Evolutionary conservation across 169 alveolate genomes (phyloP).

Genomic region (Amoebophrya sp.): DNA sequence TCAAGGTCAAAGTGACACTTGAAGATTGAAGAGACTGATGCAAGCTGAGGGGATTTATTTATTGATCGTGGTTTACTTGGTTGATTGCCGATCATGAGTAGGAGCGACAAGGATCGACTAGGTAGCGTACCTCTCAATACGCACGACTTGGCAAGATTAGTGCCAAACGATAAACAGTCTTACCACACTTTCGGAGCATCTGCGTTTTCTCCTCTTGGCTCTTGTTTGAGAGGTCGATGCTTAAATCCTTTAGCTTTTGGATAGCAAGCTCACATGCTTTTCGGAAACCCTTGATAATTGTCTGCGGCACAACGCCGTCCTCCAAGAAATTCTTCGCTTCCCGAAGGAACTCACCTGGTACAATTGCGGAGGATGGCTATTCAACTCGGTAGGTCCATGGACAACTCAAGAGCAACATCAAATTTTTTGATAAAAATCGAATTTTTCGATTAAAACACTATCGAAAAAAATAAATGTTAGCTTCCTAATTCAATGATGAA

Average conservation of each 20-base stretch:
- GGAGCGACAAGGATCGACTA: neutral
- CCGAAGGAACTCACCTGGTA: conserved; percentile 71
- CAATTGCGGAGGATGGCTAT: neutral
- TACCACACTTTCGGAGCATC: neutral
- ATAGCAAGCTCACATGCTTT: conserved; percentile 72
- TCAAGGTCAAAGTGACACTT: neutral
- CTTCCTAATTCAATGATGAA: too few species aligned
- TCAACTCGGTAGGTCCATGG: too few species aligned
- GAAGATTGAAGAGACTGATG: neutral
- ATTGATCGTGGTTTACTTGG: neutral
- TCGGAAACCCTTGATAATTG: conserved; percentile 86
- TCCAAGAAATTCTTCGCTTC: conserved; percentile 87
- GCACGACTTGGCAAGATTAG: too few species aligned
- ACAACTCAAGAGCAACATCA: too few species aligned
- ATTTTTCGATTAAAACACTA: too few species aligned
- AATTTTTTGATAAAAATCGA: too few species aligned
- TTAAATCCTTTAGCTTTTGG: conserved; percentile 59
- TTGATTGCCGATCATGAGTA: neutral
- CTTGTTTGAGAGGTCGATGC: conserved; percentile 60
- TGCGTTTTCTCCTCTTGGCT: neutral
- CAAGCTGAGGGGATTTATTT: neutral
- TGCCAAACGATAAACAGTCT: too few species aligned
- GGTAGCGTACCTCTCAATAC: too few species aligned
- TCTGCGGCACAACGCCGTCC: conserved; percentile 90
- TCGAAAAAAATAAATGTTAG: too few species aligned